Evolutionary conservation across 1,139 yeast species (phyloP), one percentile per base, ranked within the genome.

Genomic region (Protomyces arabidopsidicola): DNA sequence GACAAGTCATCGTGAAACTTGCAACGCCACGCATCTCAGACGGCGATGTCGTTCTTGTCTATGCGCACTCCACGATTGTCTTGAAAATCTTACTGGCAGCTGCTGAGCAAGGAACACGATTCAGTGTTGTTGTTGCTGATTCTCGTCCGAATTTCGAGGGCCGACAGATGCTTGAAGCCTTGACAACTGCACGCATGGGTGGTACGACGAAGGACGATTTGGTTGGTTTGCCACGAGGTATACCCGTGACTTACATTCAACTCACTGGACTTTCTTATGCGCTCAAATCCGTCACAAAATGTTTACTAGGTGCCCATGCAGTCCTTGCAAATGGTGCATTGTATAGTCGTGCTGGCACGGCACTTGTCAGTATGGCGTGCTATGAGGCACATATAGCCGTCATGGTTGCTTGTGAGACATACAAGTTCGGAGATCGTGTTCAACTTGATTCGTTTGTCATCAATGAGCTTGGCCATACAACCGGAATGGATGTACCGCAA

Each of bases 121-220:
- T 95, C 75, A 83, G 85, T 66, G 89, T 95, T 65, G 84, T 90
- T 57, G 87, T 93, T 51, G 95, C 91, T 55, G 98, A 95, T 75
- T 88, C 97, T n/a, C 84, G 96, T 71, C 98, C 99, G 3, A 78
- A 93, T 65, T 93, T 90, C 72, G 99, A 95, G 76, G 99, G 98
- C 63, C 88, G 88, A 72, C 83, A 80, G 67, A 78, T 90, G 71
- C 87, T 93, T 10, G 79, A 81, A 57, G 79, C 80, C 55, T 80
- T 95, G 67, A 82, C 89, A 2, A 75, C 76, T 3, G 77, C 78
- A 14, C 20, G 22, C 4, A 5, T 42, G 4, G 24, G 48, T 18
- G 20, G 22, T 16, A 5, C 22, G 5, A 18, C 48, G 22, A 18
- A 42, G 10, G 48, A 42, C 24, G 48, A 42, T 5, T 10, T 16